These are phyloP conservation scores for Botryosphaeria dothidea DNA, from an alignment of 2,329 filamentous ascomycete genomes.

Conservation along the genomic window DNA sequence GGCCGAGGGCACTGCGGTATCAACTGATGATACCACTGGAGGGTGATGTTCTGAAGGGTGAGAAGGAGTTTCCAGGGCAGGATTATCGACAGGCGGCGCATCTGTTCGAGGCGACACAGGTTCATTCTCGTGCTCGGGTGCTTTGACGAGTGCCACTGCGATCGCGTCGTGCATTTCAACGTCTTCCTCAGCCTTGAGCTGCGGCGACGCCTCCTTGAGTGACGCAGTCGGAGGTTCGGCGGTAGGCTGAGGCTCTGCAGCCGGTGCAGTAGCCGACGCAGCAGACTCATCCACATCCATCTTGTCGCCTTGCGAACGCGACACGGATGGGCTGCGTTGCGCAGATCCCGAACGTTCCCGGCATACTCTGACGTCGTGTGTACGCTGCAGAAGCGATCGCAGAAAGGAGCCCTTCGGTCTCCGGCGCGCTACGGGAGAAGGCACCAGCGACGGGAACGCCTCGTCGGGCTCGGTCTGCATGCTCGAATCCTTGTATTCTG, in stretches of 20 bases:
- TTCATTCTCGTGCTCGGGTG: neutral
- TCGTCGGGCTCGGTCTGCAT: conserved; percentile 48
- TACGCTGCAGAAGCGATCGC: conserved; percentile 39
- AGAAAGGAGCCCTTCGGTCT: conserved; percentile 34
- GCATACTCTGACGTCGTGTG: conserved; percentile 38
- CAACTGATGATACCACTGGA: conserved; percentile 27
- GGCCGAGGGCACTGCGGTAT: neutral
- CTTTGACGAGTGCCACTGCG: neutral
- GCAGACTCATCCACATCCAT: conserved; percentile 16
- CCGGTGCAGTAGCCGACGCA: neutral
- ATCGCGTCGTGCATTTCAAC: conserved; percentile 50
- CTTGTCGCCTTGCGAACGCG: neutral
- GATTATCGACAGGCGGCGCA: conserved; percentile 25
- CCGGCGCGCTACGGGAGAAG: conserved; percentile 31
- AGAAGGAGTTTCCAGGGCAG: conserved; percentile 22
- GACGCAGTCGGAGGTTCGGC: conserved; percentile 23
- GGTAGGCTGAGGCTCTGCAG: conserved; percentile 23
- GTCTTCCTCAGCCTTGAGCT: conserved; percentile 32
- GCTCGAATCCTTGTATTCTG: conserved; percentile 24
- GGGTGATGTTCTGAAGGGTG: conserved; percentile 31
- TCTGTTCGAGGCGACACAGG: conserved; percentile 20
- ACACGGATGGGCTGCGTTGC: conserved; percentile 23
- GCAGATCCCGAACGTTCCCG: conserved; percentile 39
- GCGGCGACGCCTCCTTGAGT: conserved; percentile 19
- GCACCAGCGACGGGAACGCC: conserved; percentile 31